Evolutionary conservation across 306 rosid species (phyloP), one percentile per base, ranked within the genome.

Genomic region (Hippophae tibetana): DNA sequence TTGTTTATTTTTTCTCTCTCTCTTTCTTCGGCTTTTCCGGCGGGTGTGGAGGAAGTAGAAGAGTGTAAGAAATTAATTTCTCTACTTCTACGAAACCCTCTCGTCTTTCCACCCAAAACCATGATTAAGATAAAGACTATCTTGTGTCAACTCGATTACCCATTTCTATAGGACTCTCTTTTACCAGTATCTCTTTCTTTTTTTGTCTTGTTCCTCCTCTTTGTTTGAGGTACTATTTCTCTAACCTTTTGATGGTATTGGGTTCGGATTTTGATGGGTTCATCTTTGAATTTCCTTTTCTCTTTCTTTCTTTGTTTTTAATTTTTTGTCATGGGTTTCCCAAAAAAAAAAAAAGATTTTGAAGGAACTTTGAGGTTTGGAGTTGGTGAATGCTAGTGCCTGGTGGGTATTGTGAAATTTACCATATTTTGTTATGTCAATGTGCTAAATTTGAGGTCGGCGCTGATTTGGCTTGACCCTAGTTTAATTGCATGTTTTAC

Each of bases 41-140:
- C 87, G 95, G 65, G 57, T 55, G 75, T 58, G 75, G 62, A 78
- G 93, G 95, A 86, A 84, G 86, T 82, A 69, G 89, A 89, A 72
- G 94, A 84, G 94, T 86, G 71, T 60, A 86, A 82, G 93, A 72
- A 89, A 84, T 48, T 59, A 60, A 76, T 77, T 78, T 79, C 94
- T 89, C 95, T 71, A 83, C 95, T 82, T 89, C 89, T 80, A 89
- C 97, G 94, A 69, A 84, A 89, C 83, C 69, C 84, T 68, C 71
- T 53, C 40, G 44, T 43, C 5, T 31, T 31, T 31, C 5, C 38
- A 31, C 11, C 12, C 12, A 18, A 55, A 55, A 62, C 75, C 64
- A 63, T 72, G 77, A 72, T 78, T 82, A 66, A 57, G 64, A 50
- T 66, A 23, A 64, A 5, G 23, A 23, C 62, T 60, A 63, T 53